Conservation (phyloP, 2,329 filamentous ascomycete genomes). For the Fusarium graminum region DNA sequence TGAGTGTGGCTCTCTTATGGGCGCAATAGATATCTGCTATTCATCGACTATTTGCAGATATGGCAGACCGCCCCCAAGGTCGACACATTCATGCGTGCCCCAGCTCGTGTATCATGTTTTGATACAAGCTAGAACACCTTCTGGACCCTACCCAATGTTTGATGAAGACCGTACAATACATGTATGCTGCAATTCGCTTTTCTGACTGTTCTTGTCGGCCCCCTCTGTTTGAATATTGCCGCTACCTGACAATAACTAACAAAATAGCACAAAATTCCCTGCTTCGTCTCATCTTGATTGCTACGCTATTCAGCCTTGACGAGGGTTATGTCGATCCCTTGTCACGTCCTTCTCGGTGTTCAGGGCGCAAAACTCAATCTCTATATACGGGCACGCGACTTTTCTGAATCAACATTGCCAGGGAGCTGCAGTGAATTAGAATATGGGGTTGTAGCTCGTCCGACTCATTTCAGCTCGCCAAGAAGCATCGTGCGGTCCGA, state of each 20-base stretch:
- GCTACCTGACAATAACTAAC: slow-evolving; percentile 27
- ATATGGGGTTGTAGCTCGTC: slow-evolving; percentile 56
- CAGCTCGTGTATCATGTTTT: slow-evolving; percentile 40
- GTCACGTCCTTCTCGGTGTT: not conserved
- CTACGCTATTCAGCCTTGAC: slow-evolving; percentile 7
- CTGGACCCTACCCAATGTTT: slow-evolving; percentile 36
- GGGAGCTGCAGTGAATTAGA: slow-evolving; percentile 20
- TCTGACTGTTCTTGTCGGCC: slow-evolving; percentile 14
- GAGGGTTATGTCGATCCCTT: not conserved
- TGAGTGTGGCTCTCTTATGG: slow-evolving; percentile 32
- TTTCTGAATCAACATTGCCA: slow-evolving; percentile 8
- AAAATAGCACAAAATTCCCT: slow-evolving; percentile 20
- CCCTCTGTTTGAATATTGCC: slow-evolving; percentile 26
- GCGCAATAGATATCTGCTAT: slow-evolving; percentile 22
- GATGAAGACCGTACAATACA: slow-evolving; percentile 23
- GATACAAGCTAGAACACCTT: slow-evolving; percentile 35
- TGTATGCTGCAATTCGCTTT: slow-evolving; percentile 30
- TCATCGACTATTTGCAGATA: slow-evolving; percentile 32
- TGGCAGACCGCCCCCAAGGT: slow-evolving; percentile 20
- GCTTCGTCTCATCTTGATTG: slow-evolving; percentile 4
- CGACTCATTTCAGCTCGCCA: slow-evolving; percentile 75
- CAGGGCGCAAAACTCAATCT: slow-evolving; percentile 1
- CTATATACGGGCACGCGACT: slow-evolving; percentile 13
- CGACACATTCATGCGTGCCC: slow-evolving; percentile 15
- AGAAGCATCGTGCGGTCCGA: slow-evolving; percentile 89